Conservation (phyloP, 2,329 filamentous ascomycete species). For the Dothideomycetes sp. region DNA sequence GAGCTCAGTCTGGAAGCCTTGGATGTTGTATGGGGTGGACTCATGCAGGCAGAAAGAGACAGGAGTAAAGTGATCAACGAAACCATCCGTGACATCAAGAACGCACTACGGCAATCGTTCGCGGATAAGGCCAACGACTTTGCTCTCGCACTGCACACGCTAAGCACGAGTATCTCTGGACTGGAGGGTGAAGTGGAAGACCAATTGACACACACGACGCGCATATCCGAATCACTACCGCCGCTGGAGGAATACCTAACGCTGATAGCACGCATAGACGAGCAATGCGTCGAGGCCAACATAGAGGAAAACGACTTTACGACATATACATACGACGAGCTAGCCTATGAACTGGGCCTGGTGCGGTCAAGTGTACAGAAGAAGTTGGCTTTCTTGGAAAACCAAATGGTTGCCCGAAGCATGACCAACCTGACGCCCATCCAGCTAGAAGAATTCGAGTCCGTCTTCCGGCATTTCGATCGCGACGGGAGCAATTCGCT, state of each 20-base stretch:
- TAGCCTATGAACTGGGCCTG: constrained; percentile 83
- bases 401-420: constrained; percentile 93
- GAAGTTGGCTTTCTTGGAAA: constrained; percentile 92
- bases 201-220: constrained; percentile 76
- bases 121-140: constrained; percentile 98
- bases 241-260: constrained; percentile 87
- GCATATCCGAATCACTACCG: constrained; percentile 72
- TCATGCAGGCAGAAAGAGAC: constrained; percentile 76
- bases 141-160: constrained; percentile 84
- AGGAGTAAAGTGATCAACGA: constrained; percentile 94
- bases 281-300: constrained; percentile 88
- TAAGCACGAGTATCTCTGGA: constrained; percentile 91
- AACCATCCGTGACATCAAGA: constrained; percentile 97
- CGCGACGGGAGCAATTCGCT: constrained; percentile 83
- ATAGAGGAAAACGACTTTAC: constrained; percentile 99
- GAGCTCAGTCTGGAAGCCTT: constrained; percentile 73
- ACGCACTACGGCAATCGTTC: constrained; percentile 80
- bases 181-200: constrained; percentile 95
- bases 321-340: constrained; percentile 96
- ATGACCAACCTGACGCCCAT: constrained; percentile 99
- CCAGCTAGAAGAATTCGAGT: constrained; percentile 96
- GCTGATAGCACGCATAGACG: constrained; percentile 74
- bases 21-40: constrained; percentile 67
- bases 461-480: constrained; percentile 95
- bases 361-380: constrained; percentile 90